Evolutionary conservation across 2,329 filamentous ascomycete genomes (phyloP), one percentile per base, ranked within the genome.

Genomic region (Neospermospora avenae): DNA sequence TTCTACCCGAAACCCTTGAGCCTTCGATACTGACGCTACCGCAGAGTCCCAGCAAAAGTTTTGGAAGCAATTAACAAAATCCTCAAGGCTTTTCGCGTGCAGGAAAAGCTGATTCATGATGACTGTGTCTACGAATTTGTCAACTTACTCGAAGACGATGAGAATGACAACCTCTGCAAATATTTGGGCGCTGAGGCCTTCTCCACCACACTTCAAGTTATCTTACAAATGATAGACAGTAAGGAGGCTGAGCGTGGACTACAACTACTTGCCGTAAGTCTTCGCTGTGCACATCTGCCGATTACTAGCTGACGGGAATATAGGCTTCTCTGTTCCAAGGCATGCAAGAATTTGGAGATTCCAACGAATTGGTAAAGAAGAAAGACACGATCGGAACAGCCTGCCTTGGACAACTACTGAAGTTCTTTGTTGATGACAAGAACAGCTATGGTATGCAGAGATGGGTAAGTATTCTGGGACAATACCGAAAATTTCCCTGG

Each of bases 191-290:
- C 58, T 2, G 14, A 46, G n/a, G 46, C 62, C 1, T 71, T 70
- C 45, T 55, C 13, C 41, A 41, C 58, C 5, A 46, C 70, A 1
- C 18, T 71, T 3, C 60, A 67, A 35, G 44, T 62, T 1, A 55
- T 69, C 5, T 39, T 72, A 10, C 62, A 65, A 24, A 55, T 63
- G 16, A 64, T 67, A 11, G 24, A 62, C 16, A 67, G 60, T 55
- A 55, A 55, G 16, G 56, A 65, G 35, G 58, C 60, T 11, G 68
- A 72, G 34, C 66, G 70, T 16, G 60, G 63, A 10, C 20, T 73
- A 2, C 66, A 63, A 55, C 49, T 72, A 14, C 61, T 73, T 20
- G 65, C 65, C 3, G 71, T 72, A 57, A 54, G 69, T 64, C 10
- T 10, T 4, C 24, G 20, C 28, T 6, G 18, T 7, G n/a, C 34